phyloP scores from a whole-genome alignment of 2,329 filamentous ascomycete species.

The Colletotrichum sp. region DNA sequence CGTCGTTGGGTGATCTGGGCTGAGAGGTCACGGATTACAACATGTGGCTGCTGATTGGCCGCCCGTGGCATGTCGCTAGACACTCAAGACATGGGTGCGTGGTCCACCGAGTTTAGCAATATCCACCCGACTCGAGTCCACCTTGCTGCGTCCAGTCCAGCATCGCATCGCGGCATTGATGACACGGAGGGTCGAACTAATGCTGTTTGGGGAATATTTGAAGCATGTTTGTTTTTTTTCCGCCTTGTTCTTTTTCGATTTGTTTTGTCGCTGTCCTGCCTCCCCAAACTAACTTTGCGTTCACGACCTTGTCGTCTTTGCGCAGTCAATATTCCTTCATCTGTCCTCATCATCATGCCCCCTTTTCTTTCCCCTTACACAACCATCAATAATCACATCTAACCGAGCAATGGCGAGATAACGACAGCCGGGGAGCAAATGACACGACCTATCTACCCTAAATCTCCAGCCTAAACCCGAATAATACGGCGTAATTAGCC shows the following conservation, averaged over 20 bases:
- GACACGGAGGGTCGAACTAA: neutral
- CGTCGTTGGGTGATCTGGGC: constrained; percentile 16
- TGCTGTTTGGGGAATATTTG: neutral
- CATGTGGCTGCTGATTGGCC: constrained; percentile 15
- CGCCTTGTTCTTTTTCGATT: neutral
- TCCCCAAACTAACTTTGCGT: neutral
- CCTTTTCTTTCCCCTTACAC: neutral
- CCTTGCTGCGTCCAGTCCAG: constrained; percentile 8
- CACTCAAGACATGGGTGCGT: constrained; percentile 4
- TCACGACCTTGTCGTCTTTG: neutral
- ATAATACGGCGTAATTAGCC: constrained; percentile 14
- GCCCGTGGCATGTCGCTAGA: neutral
- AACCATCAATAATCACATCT: neutral
- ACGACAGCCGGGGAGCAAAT: neutral
- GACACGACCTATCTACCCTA: neutral
- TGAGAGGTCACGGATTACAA: constrained; percentile 24
- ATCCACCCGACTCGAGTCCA: constrained; percentile 4
- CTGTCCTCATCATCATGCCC: too few relatives aligned
- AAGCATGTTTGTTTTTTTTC: neutral
- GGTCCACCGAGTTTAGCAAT: neutral
- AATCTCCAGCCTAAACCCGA: neutral
- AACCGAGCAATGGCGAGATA: neutral
- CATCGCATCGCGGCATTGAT: constrained; percentile 11
- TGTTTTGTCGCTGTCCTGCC: neutral
- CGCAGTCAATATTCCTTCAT: neutral